These are phyloP conservation scores for Pseudophaeomoniella oleicola DNA, from an alignment of 2,329 filamentous ascomycete genomes.

Conservation along the genomic window DNA sequence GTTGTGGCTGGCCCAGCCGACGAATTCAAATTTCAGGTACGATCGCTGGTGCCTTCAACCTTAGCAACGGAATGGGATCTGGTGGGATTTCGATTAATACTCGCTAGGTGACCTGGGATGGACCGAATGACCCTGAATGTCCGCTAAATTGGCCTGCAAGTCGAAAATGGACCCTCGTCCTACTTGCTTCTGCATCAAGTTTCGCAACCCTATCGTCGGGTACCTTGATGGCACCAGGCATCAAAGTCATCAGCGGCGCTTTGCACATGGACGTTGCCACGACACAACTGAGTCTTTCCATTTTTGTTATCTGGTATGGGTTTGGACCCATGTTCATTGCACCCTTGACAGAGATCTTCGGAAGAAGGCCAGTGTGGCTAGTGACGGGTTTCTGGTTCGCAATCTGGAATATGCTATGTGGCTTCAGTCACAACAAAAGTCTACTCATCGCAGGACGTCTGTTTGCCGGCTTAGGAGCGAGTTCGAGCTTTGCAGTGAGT, in stretches of 20 bases:
- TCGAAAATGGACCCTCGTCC: slow-evolving; percentile 37
- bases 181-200: slow-evolving; percentile 34
- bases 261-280: slow-evolving; percentile 28
- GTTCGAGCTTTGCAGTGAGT: no score
- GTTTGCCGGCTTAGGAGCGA: slow-evolving; percentile 36
- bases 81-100: no score
- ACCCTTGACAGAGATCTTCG: slow-evolving; percentile 34
- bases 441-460: slow-evolving; percentile 37
- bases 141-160: slow-evolving; percentile 30
- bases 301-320: slow-evolving; percentile 31
- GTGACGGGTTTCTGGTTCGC: slow-evolving; percentile 32
- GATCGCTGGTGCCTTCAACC: no score
- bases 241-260: slow-evolving; percentile 32
- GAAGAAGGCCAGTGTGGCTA: slow-evolving; percentile 31
- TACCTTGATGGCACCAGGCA: slow-evolving; percentile 33
- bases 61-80: no score
- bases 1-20: no score
- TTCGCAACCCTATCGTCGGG: slow-evolving; percentile 43
- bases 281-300: slow-evolving; percentile 27
- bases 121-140: slow-evolving; percentile 22
- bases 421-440: slow-evolving; percentile 29
- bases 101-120: slow-evolving; percentile 26
- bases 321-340: slow-evolving; percentile 28
- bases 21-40: no score
- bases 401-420: slow-evolving; percentile 39